Evolutionary conservation across 306 rosid genomes (phyloP).

Genomic region (Hippophae gyantsensis): DNA sequence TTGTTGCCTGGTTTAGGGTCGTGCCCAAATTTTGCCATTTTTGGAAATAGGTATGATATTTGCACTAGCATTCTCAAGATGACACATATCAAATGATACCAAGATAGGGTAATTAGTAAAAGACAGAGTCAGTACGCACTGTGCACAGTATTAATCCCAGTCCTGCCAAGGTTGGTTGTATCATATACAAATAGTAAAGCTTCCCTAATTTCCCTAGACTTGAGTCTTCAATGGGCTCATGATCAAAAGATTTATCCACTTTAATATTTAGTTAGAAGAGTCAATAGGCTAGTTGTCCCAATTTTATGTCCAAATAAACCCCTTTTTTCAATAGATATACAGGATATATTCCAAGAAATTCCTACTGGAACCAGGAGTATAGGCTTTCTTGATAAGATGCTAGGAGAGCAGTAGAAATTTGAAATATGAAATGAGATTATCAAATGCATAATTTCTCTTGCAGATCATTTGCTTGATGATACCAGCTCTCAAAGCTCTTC

Average conservation of each 20-base stretch:
- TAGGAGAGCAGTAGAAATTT: slow-evolving; percentile 1
- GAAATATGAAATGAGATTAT: slow-evolving; percentile 1
- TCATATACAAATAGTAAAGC: background rate
- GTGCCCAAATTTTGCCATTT: no score
- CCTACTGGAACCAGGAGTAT: background rate
- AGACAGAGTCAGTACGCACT: background rate
- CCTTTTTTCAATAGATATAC: background rate
- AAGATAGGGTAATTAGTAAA: background rate
- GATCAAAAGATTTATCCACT: background rate
- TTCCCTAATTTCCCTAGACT: background rate
- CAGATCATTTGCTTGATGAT: slow-evolving; percentile 64
- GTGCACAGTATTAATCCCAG: background rate
- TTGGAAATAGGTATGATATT: no score
- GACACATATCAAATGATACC: background rate
- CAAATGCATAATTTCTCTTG: slow-evolving; percentile 25
- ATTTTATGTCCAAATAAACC: background rate
- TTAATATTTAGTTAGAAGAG: background rate
- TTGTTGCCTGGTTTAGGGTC: background rate
- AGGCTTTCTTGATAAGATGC: background rate
- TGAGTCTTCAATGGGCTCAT: slow-evolving; percentile 1
- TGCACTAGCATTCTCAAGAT: background rate
- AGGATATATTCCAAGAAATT: background rate
- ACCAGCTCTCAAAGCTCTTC: slow-evolving; percentile 69
- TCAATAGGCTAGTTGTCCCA: background rate
- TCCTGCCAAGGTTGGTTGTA: background rate